Conservation (phyloP, 1,284 basidiomycete genomes). For the Paramarasmius palmivorus region DNA sequence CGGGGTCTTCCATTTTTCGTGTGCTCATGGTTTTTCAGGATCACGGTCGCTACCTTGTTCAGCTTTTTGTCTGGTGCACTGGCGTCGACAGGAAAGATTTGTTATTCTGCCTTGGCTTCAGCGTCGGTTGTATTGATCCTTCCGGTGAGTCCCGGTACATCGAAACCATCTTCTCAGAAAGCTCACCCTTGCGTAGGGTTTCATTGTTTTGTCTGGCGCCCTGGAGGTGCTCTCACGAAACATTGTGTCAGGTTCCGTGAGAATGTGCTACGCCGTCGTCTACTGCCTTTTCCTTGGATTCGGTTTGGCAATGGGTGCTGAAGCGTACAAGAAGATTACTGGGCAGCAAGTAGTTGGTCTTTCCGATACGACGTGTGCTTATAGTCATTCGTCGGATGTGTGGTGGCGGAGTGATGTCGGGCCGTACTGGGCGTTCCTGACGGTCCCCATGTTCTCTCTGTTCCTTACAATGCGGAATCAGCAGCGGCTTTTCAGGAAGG, state of each 20-base stretch:
- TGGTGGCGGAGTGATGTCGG: slow-evolving; percentile 64
- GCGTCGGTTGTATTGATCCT: slow-evolving; percentile 87
- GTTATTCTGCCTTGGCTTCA: slow-evolving; percentile 86
- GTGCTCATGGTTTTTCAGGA: slow-evolving; percentile 37
- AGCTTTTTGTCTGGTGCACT: slow-evolving; percentile 83
- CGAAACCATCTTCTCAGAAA: background rate
- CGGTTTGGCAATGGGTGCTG: slow-evolving; percentile 78
- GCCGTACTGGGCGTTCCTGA: slow-evolving; percentile 71
- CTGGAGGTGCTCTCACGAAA: slow-evolving; percentile 82
- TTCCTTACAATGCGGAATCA: slow-evolving; percentile 79
- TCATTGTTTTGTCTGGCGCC: slow-evolving; percentile 79
- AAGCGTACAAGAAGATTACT: slow-evolving; percentile 63
- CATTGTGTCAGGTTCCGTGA: slow-evolving; percentile 83
- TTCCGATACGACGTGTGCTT: slow-evolving; percentile 59
- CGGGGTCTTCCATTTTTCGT: background rate
- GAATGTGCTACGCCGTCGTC: slow-evolving; percentile 81
- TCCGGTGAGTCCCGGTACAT: slow-evolving; percentile 50
- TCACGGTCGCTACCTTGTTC: slow-evolving; percentile 77
- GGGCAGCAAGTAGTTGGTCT: slow-evolving; percentile 46
- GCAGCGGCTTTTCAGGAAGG: slow-evolving; percentile 70
- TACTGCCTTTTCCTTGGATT: slow-evolving; percentile 84
- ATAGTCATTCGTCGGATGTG: slow-evolving; percentile 53
- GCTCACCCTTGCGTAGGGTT: slow-evolving; percentile 47
- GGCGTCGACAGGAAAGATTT: slow-evolving; percentile 72
- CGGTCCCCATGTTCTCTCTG: slow-evolving; percentile 77